phyloP scores from a whole-genome alignment of 2,329 filamentous ascomycete genomes.

The Rutstroemia sp. region DNA sequence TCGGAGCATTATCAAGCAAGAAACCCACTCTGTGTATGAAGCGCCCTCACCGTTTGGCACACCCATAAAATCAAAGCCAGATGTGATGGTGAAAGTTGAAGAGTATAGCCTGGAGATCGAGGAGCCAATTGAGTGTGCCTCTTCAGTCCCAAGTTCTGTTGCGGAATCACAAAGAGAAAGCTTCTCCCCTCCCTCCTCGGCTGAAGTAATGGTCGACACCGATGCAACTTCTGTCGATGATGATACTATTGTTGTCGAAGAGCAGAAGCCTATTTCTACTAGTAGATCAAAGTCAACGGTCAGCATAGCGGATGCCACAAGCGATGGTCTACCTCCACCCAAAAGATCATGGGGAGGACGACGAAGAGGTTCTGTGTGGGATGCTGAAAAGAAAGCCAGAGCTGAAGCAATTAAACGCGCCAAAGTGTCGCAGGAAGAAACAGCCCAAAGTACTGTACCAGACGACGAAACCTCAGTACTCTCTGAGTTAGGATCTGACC shows the following conservation, averaged over 20 bases:
- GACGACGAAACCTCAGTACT: conserved; percentile 7
- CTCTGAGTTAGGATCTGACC: conserved; percentile 9
- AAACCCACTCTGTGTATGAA: conserved; percentile 14
- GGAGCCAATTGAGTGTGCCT: neutral
- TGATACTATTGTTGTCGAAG: conserved; percentile 25
- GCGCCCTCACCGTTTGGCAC: conserved; percentile 6
- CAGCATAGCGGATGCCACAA: no score
- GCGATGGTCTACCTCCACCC: neutral
- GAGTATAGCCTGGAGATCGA: neutral
- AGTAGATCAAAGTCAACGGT: neutral
- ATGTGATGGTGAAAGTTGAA: conserved; percentile 11
- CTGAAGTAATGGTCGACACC: conserved; percentile 15
- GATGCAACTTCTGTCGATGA: conserved; percentile 31
- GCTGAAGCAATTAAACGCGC: neutral
- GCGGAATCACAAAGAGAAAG: conserved; percentile 8
- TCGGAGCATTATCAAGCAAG: conserved; percentile 17
- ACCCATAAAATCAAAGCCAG: conserved; percentile 6
- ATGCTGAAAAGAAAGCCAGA: conserved; percentile 6
- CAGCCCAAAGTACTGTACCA: neutral
- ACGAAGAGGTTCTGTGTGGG: conserved; percentile 5
- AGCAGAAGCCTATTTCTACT: neutral
- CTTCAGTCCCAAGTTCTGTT: conserved; percentile 13
- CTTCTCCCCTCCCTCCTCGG: conserved; percentile 13
- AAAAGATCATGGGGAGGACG: conserved; percentile 6
- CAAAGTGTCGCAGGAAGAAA: neutral